Evolutionary conservation across 768 basidiomycete genomes (phyloP), one percentile per base, ranked within the genome.

Genomic region (Termitomyces sp.): DNA sequence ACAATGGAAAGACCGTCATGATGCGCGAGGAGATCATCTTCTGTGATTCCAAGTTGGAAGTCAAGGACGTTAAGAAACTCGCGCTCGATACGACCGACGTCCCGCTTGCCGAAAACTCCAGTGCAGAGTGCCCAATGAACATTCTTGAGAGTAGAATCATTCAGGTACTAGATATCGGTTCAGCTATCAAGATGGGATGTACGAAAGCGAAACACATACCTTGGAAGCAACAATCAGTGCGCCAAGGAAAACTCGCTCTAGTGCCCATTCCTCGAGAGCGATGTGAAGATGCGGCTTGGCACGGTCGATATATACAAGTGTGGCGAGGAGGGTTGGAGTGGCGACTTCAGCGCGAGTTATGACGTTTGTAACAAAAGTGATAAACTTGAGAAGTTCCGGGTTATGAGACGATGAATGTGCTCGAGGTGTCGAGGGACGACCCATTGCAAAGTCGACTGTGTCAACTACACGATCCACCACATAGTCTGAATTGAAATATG

Each of bases 81-180:
- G 63, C 89, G 82, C 70, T 91, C 88, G 64, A 90, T 89, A 60
- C 88, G 81, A 43, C 87, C 88, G 25, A 89, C 81, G 62, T 91
- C 89, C 38, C 88, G 82, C 68, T 88, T 89, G 60, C 88, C 87
- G 66, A 91, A 91, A 25, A 90, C 85, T 29, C 86, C 85, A 0
- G 89, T 89, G 70, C 88, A 89, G n/a, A 88, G 75, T 9, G 88
- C 86, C 91, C 91, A 94, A 68, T 94, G 91, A 47, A 89, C 78
- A 71, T 94, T 94, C 78, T 94, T 94, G 15, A 93, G 79, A 25
- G 89, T 91, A 15, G 88, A 91, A 68, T 95, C 93, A 68, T 94
- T 93, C 33, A 88, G 74, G 66, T 94, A 94, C 84, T 90, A 56
- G 12, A 18, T 38, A 50, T 47, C 55, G 11, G 32, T 46, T 58